A percentile compares a stretch with the other conserved stretches of the same genome.
Evolutionary conservation across 257 asterid genomes (phyloP).

Genomic region (Gardenia jasminoides): DNA sequence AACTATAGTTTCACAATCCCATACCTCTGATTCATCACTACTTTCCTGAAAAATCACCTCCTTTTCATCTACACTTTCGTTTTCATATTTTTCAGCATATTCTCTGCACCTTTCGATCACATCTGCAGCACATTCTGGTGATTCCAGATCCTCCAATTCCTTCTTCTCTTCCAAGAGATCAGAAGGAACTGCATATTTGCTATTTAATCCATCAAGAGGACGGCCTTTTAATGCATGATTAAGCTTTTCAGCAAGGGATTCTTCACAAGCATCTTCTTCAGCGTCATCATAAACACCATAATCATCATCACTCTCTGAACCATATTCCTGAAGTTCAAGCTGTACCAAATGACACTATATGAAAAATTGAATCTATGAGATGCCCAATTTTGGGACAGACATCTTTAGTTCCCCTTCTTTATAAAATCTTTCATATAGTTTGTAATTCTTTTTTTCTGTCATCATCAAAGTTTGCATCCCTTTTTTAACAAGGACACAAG

Average conservation of each 20-base stretch:
- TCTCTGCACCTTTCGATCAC: constrained; percentile 63
- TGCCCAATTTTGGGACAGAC: background rate
- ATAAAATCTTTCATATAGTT: too few species aligned
- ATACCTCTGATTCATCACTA: constrained; percentile 74
- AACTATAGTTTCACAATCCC: constrained; percentile 94
- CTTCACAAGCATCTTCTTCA: constrained; percentile 49
- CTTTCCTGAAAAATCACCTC: constrained; percentile 59
- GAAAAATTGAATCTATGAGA: constrained; percentile 16
- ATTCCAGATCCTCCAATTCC: constrained; percentile 37
- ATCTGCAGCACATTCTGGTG: constrained; percentile 60
- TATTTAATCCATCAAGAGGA: constrained; percentile 20
- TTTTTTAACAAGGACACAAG: background rate
- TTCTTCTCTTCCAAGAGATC: constrained; percentile 30
- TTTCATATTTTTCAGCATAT: constrained; percentile 68
- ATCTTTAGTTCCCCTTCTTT: background rate
- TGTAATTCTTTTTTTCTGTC: background rate
- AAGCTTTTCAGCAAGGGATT: constrained; percentile 63
- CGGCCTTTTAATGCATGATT: constrained; percentile 47
- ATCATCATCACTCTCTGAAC: constrained; percentile 58
- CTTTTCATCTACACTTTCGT: constrained; percentile 45
- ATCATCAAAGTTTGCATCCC: background rate
- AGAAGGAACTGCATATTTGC: constrained; percentile 19
- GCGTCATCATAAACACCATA: constrained; percentile 30
- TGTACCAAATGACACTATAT: constrained; percentile 27
- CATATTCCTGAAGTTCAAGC: constrained; percentile 89